Base-by-base conservation (phyloP, 1,139 yeast genomes). In the Suhomyces atakaporum region DNA sequence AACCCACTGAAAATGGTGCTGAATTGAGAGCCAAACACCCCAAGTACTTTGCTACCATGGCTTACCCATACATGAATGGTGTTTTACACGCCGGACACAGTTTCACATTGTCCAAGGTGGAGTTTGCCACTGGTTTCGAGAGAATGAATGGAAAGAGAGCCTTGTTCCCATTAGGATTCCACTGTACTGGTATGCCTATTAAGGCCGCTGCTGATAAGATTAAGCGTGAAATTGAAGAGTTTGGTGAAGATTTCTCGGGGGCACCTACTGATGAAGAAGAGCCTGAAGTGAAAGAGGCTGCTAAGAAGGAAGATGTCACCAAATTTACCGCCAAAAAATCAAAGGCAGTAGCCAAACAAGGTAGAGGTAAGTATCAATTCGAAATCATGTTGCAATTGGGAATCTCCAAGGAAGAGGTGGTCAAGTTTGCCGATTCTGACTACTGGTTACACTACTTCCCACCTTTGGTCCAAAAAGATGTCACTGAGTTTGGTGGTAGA, bases 121-220 rank as follows among this genome's bases (percentile, higher is more conserved):
- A 94, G 63, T 94, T 85, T 62, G 85, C 94, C 36, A 75, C 87
- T 40, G 97, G 98, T 39, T 94, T 84, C 58, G 96, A 92, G 67
- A 81, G 97, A 66, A 85, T 94, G 92, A 75, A 77, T 56, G 97
- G 97, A 48, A 88, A 85, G 66, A 78, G 85, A 53, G 96, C 97
- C 23, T 71, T 92, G 45, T 92, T 88, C 69, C 98, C 99, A 35
- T 75, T 94, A 44, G 99, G 98, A 36, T 92, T 92, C 82, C 99
- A 92, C 66, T 94, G 98, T 76, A 92, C 98, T 29, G 99, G 99
- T 73, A 85, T 92, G 97, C 98, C 99, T 40, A 94, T 92, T 62
- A 84, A 81, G 69, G 92, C 98, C 12, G 79, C 96, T 56, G 98
- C 99, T 32, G 99, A 92, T 66, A 92, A 92, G 66, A 77, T 94